Base-by-base conservation (phyloP, 2,329 filamentous ascomycete species). In the Drechslerella stenobrocha region DNA sequence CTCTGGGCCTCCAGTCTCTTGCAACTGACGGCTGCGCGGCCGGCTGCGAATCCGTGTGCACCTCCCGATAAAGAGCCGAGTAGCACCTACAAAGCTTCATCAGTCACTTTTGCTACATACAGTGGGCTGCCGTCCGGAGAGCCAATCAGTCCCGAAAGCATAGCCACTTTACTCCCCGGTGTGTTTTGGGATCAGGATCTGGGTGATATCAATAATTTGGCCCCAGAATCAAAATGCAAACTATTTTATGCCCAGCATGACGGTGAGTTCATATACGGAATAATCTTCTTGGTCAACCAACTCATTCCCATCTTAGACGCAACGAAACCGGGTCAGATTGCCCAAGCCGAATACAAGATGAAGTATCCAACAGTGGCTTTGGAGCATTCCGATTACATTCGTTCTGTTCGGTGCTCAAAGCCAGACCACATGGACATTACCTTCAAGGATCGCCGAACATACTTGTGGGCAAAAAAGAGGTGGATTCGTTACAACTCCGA, bases 211-310 rank as follows among this genome's bases (percentile, higher is more conserved):
- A 40, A 52, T 22, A 60, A 69, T 20, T 23, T 69, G 30, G 42
- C 44, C 3, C 63, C 63, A 11, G 55, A 61, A 7, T 56, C 50
- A 2, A 69, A 40, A 11, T 60, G 55, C 45, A 60, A 69, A 26
- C 56, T 69, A 4, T 69, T 69, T 35, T 69, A 69, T 44, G 55
- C 63, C 24, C 55, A 69, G 32, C 63, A 69, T 30, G 35, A 69
- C 42, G 55, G 63, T 69, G 52, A 32, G 40, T 48, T 13, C 13
- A 11, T 1, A 23, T 5, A 26, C 7, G 0, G 13, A 28, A 24
- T 5, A 7, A 24, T 22, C 2, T 24, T 20, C 2, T n/a, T n/a
- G n/a, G n/a, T n/a, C n/a, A n/a, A n/a, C n/a, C n/a, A n/a, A n/a
- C n/a, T n/a, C n/a, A n/a, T n/a, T n/a, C n/a, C n/a, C 6, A 11